Conservation (phyloP, 495 filamentous ascomycete genomes). For the Halenospora varia region DNA sequence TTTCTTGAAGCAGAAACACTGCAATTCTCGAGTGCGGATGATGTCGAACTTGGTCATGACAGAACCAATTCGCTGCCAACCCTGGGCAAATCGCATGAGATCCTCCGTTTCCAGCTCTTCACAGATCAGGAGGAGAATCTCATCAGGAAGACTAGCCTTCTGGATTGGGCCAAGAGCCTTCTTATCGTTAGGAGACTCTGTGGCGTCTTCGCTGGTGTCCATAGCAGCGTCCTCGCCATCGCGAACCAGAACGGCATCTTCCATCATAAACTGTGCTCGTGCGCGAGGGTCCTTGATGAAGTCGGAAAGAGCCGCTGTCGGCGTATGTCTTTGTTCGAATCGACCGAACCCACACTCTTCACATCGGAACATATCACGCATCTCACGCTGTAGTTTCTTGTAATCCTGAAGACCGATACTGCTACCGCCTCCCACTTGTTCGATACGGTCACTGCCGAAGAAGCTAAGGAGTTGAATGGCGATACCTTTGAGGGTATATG, state of each 20-base stretch:
- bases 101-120: conserved; percentile 34
- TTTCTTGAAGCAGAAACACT: conserved; percentile 47
- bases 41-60: conserved; percentile 36
- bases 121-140: conserved; percentile 37
- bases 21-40: conserved; percentile 42
- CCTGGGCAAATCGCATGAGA: conserved; percentile 33
- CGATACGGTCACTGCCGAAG: conserved; percentile 48
- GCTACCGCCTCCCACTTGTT: conserved; percentile 29
- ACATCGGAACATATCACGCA: background rate
- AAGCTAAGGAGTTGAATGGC: conserved; percentile 55
- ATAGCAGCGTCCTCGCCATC: background rate
- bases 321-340: background rate
- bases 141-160: conserved; percentile 32
- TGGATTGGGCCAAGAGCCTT: background rate
- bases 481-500: conserved; percentile 48
- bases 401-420: conserved; percentile 5
- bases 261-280: too few relatives aligned
- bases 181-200: too few relatives aligned
- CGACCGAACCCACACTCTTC: background rate
- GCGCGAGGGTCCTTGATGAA: too few relatives aligned
- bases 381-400: background rate
- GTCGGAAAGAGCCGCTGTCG: background rate
- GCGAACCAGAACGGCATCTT: too few relatives aligned
- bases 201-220: background rate
- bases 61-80: conserved; percentile 32